Evolutionary conservation across 2,329 filamentous ascomycete genomes (phyloP).

Genomic region (Colletotrichum chrysophilum): DNA sequence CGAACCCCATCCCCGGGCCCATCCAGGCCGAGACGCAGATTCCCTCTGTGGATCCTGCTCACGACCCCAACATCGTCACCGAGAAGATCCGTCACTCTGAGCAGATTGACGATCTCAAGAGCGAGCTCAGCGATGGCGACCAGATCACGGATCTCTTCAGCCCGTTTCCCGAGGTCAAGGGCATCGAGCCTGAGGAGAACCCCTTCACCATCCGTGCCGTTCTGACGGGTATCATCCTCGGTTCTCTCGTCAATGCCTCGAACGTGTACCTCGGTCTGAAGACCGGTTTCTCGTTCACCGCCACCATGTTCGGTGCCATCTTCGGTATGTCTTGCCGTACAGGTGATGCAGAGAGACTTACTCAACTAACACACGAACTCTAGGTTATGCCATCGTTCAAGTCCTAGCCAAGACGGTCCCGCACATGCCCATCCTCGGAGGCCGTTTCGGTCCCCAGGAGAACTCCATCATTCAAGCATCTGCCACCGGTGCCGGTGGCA

Average conservation of each 20-base stretch:
- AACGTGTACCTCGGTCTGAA: constrained; percentile 66
- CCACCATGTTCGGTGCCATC: constrained; percentile 58
- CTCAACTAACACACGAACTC: constrained; percentile 27
- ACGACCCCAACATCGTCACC: neutral
- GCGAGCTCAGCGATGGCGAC: constrained; percentile 27
- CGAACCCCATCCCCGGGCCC: neutral
- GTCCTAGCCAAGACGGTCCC: constrained; percentile 44
- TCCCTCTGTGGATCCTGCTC: neutral
- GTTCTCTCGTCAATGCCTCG: constrained; percentile 65
- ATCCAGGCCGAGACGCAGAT: constrained; percentile 14
- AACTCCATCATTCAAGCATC: constrained; percentile 67
- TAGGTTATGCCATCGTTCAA: constrained; percentile 44
- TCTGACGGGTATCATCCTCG: constrained; percentile 58
- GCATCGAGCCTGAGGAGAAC: constrained; percentile 45
- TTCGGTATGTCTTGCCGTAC: constrained; percentile 57
- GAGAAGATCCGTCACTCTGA: constrained; percentile 12
- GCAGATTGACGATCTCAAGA: constrained; percentile 18
- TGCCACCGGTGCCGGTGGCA: constrained; percentile 63
- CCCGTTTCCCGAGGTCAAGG: constrained; percentile 47
- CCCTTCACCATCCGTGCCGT: constrained; percentile 62
- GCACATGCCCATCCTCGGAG: constrained; percentile 56
- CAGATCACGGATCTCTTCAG: constrained; percentile 39
- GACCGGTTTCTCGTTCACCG: constrained; percentile 54
- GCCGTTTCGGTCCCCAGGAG: constrained; percentile 63
- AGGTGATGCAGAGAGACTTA: neutral